These are phyloP conservation scores for Diatrype stigma DNA, from an alignment of 2,329 filamentous ascomycete species.

Conservation along the genomic window DNA sequence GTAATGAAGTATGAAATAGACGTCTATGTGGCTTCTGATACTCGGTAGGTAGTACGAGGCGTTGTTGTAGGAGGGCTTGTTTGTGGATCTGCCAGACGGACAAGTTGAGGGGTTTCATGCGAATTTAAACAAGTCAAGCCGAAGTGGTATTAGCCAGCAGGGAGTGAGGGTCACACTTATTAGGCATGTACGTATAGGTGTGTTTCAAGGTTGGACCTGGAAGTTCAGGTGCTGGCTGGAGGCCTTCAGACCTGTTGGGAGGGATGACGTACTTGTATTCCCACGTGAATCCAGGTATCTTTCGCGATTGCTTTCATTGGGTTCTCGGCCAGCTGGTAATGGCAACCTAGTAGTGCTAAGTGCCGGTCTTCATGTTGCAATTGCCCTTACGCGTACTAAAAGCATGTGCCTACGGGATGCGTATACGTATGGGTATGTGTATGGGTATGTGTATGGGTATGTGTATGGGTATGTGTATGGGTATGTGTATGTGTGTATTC, in stretches of 20 bases:
- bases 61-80: constrained; percentile 5
- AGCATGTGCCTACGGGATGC: too few species aligned
- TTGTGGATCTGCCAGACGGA: constrained; percentile 4
- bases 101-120: constrained; percentile 8
- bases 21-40: background rate
- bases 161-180: background rate
- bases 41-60: background rate
- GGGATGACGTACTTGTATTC: background rate
- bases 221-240: background rate
- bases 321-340: background rate
- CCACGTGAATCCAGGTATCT: background rate
- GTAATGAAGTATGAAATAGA: constrained; percentile 10
- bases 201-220: too few species aligned
- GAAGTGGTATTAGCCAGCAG: background rate
- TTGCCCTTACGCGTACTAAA: too few species aligned
- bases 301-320: background rate
- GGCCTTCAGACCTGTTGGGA: background rate
- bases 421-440: too few species aligned
- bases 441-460: too few species aligned
- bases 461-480: too few species aligned
- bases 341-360: too few species aligned
- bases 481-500: too few species aligned
- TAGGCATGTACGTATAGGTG: too few species aligned
- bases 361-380: too few species aligned
- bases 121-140: background rate